phyloP scores from a whole-genome alignment of 768 basidiomycete species.

The Hygrocybe punicea region DNA sequence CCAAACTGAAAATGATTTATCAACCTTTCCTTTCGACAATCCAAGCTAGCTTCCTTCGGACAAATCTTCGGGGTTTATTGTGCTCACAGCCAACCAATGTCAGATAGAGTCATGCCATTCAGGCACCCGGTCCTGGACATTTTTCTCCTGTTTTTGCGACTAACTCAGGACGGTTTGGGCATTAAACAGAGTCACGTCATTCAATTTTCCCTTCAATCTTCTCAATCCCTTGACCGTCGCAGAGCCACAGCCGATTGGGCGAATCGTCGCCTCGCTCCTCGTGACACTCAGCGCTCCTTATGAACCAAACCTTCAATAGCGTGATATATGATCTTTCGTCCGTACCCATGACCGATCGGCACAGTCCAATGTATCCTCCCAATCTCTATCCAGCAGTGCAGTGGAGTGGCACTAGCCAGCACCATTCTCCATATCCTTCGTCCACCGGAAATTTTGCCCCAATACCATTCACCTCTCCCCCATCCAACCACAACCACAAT shows the following conservation, averaged over 20 bases:
- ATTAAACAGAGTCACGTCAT: slow-evolving; percentile 2
- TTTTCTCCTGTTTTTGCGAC: not conserved
- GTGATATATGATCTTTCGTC: slow-evolving; percentile 1
- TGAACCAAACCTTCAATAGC: slow-evolving; percentile 8
- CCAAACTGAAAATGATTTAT: not conserved
- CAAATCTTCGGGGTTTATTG: not conserved
- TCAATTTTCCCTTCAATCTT: not conserved
- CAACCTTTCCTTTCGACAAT: not conserved
- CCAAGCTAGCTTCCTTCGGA: not conserved
- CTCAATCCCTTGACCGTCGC: not conserved
- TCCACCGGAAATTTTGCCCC: slow-evolving; percentile 11
- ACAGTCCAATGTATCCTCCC: slow-evolving; percentile 10
- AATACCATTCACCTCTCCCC: slow-evolving; percentile 23
- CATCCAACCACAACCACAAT: slow-evolving; percentile 10
- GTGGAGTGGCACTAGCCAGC: slow-evolving; percentile 30
- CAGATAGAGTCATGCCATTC: slow-evolving; percentile 1
- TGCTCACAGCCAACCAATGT: not conserved
- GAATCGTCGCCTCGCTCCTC: not conserved
- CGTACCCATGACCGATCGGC: slow-evolving; percentile 14
- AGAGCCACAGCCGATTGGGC: slow-evolving; percentile 1
- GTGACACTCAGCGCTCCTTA: slow-evolving; percentile 13
- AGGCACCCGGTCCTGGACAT: slow-evolving; percentile 1
- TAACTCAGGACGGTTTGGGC: slow-evolving; percentile 4
- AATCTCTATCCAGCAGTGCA: slow-evolving; percentile 36
- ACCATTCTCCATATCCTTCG: slow-evolving; percentile 22